phyloP scores from a whole-genome alignment of 805 yeast species.

The Yamadazyma takamatsuzukensis region DNA sequence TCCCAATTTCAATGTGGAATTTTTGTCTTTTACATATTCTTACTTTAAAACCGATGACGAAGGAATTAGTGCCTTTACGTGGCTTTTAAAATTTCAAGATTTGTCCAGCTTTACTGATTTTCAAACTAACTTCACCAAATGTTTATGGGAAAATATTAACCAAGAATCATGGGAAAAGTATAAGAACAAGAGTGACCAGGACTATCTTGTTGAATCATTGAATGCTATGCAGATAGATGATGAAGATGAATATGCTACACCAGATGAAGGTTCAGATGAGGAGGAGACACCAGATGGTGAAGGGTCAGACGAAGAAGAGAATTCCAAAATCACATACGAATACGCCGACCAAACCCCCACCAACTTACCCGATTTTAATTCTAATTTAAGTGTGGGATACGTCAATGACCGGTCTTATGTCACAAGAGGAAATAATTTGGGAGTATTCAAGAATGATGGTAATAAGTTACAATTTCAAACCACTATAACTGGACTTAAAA shows the following conservation, averaged over 20 bases:
- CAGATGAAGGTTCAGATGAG: constrained; percentile 14
- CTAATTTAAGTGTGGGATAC: constrained; percentile 66
- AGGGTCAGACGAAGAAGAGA: constrained; percentile 34
- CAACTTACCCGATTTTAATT: constrained; percentile 43
- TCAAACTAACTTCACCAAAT: constrained; percentile 48
- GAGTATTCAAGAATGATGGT: constrained; percentile 67
- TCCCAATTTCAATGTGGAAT: constrained; percentile 61
- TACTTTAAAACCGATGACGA: constrained; percentile 21
- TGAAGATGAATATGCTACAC: constrained; percentile 29
- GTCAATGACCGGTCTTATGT: constrained; percentile 73
- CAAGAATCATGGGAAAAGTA: constrained; percentile 40
- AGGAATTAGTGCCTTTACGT: constrained; percentile 48
- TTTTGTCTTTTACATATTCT: constrained; percentile 64
- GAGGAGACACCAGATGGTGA: constrained; percentile 9
- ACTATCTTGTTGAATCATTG: constrained; percentile 56
- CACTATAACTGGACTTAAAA: constrained; percentile 58
- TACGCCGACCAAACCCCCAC: constrained; percentile 33
- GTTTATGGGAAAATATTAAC: constrained; percentile 62
- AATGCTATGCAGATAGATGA: constrained; percentile 27
- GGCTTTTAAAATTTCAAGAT: constrained; percentile 54
- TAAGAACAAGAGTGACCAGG: constrained; percentile 41
- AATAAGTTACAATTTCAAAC: constrained; percentile 57
- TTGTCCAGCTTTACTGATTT: constrained; percentile 43
- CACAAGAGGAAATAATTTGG: constrained; percentile 73
- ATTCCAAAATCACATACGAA: constrained; percentile 13